Conservation (phyloP, 2,329 filamentous ascomycete genomes). For the Cercospora sesami region DNA sequence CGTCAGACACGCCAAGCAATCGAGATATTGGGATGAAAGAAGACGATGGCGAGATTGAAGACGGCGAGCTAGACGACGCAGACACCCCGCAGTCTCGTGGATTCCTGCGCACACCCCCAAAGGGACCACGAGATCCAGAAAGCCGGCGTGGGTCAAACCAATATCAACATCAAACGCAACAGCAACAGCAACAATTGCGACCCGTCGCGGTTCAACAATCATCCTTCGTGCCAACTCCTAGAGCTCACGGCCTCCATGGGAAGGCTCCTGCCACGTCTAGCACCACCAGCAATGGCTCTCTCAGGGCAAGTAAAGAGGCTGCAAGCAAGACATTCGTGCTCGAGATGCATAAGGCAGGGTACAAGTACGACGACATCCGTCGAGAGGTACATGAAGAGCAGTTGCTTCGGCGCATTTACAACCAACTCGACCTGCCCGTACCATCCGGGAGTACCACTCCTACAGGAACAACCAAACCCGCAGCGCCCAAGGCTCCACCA, state of each 20-base stretch:
- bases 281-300: neutral
- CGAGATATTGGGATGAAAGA: conserved; percentile 45
- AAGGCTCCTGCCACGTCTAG: neutral
- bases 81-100: conserved; percentile 19
- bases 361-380: conserved; percentile 72
- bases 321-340: conserved; percentile 34
- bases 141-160: conserved; percentile 21
- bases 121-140: conserved; percentile 28
- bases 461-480: conserved; percentile 1
- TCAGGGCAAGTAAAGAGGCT: conserved; percentile 17
- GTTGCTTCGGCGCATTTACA: conserved; percentile 65
- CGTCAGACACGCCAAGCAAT: conserved; percentile 3
- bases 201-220: conserved; percentile 5
- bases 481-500: conserved; percentile 6
- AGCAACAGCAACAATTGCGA: conserved; percentile 6
- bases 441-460: conserved; percentile 7
- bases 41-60: conserved; percentile 80
- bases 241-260: conserved; percentile 3
- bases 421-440: conserved; percentile 58
- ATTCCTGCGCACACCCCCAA: conserved; percentile 34
- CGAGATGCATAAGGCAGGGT: conserved; percentile 56
- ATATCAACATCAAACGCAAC: conserved; percentile 1
- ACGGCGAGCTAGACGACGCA: conserved; percentile 54
- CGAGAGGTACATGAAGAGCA: conserved; percentile 68
- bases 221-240: neutral